These are phyloP conservation scores for Tylopilus balloui DNA, from an alignment of 768 basidiomycete genomes.

Conservation along the genomic window DNA sequence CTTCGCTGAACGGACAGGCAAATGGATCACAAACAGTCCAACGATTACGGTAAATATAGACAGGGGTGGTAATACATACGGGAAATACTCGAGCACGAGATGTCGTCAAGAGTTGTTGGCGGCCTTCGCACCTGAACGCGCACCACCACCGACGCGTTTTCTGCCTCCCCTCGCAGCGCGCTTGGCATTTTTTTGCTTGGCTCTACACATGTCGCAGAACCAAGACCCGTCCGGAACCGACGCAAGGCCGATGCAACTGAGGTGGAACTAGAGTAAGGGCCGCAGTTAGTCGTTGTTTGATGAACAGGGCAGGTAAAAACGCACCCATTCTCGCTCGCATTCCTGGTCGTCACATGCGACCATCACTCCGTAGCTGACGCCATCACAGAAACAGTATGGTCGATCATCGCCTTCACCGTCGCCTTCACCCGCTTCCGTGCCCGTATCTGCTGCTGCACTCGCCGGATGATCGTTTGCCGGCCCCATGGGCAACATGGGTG, in stretches of 20 bases:
- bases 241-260: conserved; percentile 66
- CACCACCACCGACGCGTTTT: conserved; percentile 40
- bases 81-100: not conserved
- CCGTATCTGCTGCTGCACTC: conserved; percentile 36
- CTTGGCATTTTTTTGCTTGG: conserved; percentile 46
- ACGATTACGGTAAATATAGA: conserved; percentile 23
- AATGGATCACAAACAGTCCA: not conserved
- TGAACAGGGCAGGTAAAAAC: conserved; percentile 25
- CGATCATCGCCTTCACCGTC: conserved; percentile 59
- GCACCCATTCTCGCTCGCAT: conserved; percentile 88
- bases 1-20: too few species aligned
- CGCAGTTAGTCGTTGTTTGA: conserved; percentile 9
- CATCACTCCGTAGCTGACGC: conserved; percentile 90
- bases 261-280: conserved; percentile 59
- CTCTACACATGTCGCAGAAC: conserved; percentile 68
- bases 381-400: conserved; percentile 82
- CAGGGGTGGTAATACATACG: conserved; percentile 14
- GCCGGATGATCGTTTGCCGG: conserved; percentile 32
- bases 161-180: conserved; percentile 52
- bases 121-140: conserved; percentile 29
- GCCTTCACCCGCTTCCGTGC: conserved; percentile 42
- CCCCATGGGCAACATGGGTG: conserved; percentile 19
- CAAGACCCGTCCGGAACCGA: conserved; percentile 66
- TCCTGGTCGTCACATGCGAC: conserved; percentile 82
- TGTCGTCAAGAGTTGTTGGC: conserved; percentile 28